Conservation (phyloP, 441 rosid genomes). For the Arabidopsis lyrata region DNA sequence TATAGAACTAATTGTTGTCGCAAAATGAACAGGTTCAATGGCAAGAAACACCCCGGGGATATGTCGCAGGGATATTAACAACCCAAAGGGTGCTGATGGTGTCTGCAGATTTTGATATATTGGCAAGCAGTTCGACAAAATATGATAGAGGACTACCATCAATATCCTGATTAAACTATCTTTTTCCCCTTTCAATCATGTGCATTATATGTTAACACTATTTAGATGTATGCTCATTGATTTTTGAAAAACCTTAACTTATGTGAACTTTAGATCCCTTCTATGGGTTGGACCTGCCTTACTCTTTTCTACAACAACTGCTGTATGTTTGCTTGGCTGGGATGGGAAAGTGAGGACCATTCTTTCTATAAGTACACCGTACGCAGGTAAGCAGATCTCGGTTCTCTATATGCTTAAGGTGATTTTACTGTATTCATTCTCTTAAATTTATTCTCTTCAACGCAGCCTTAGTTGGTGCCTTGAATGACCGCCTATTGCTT, state of each 20-base stretch:
- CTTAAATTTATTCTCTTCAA: conserved; percentile 34
- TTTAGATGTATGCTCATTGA: conserved; percentile 32
- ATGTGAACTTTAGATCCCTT: conserved; percentile 84
- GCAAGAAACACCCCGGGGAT: conserved; percentile 94
- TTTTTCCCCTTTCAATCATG: conserved; percentile 15
- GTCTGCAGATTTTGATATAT: conserved; percentile 88
- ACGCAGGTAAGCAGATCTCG: conserved; percentile 66
- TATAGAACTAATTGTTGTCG: conserved; percentile 4
- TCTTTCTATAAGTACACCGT: conserved; percentile 90
- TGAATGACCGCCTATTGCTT: conserved; percentile 93
- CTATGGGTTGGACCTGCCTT: conserved; percentile 99
- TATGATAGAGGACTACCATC: conserved; percentile 96
- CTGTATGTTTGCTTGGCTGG: conserved; percentile 94
- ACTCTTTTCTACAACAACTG: conserved; percentile 91
- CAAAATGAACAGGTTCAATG: conserved; percentile 76
- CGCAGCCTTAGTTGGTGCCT: conserved; percentile 92
- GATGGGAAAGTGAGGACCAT: conserved; percentile 93
- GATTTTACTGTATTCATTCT: conserved; percentile 33
- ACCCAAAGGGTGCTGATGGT: conserved; percentile 92
- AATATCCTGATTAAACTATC: conserved; percentile 71
- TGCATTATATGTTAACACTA: conserved; percentile 24
- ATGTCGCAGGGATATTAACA: conserved; percentile 94
- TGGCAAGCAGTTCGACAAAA: conserved; percentile 84
- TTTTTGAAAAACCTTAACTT: conserved; percentile 65
- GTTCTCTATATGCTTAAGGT: conserved; percentile 22